Evolutionary conservation across 495 filamentous ascomycete genomes (phyloP).

Genomic region (Trichoderma orchidacearum): DNA sequence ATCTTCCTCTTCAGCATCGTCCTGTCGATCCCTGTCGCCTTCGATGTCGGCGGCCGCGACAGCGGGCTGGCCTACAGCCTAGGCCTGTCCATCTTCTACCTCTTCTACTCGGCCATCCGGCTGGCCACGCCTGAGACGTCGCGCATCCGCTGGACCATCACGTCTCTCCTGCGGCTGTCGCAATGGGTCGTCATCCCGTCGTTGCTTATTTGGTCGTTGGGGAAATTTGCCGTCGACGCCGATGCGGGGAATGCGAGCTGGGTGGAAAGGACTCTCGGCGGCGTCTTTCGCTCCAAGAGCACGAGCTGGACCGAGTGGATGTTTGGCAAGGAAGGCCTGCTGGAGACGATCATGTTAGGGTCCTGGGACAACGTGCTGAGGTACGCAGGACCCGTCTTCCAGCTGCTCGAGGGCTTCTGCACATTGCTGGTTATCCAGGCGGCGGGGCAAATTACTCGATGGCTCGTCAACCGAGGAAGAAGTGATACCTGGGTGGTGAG

Average conservation of each 20-base stretch:
- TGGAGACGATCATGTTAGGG: constrained; percentile 67
- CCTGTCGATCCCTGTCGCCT: constrained; percentile 85
- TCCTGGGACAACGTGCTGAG: constrained; percentile 80
- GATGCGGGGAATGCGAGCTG: constrained; percentile 52
- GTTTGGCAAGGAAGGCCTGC: constrained; percentile 63
- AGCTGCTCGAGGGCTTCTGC: constrained; percentile 90
- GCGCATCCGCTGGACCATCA: constrained; percentile 54
- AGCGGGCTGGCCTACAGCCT: constrained; percentile 89
- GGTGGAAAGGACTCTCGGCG: constrained; percentile 67
- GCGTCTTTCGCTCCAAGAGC: constrained; percentile 41
- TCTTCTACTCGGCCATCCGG: constrained; percentile 68
- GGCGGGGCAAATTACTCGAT: constrained; percentile 85
- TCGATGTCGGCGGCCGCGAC: constrained; percentile 91
- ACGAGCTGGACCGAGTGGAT: constrained; percentile 64
- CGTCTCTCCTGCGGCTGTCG: constrained; percentile 49
- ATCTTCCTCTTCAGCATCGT: constrained; percentile 79
- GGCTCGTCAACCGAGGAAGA: constrained; percentile 80
- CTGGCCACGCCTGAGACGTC: constrained; percentile 71
- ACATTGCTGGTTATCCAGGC: constrained; percentile 92
- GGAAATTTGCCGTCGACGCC: constrained; percentile 76
- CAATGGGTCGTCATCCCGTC: constrained; percentile 76
- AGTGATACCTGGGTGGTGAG: constrained; percentile 96
- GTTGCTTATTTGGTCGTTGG: constrained; percentile 86
- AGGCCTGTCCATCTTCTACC: constrained; percentile 76
- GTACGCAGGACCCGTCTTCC: constrained; percentile 93